Base-by-base conservation (phyloP, 1,284 basidiomycete genomes). In the Fomitopsis palustris region DNA sequence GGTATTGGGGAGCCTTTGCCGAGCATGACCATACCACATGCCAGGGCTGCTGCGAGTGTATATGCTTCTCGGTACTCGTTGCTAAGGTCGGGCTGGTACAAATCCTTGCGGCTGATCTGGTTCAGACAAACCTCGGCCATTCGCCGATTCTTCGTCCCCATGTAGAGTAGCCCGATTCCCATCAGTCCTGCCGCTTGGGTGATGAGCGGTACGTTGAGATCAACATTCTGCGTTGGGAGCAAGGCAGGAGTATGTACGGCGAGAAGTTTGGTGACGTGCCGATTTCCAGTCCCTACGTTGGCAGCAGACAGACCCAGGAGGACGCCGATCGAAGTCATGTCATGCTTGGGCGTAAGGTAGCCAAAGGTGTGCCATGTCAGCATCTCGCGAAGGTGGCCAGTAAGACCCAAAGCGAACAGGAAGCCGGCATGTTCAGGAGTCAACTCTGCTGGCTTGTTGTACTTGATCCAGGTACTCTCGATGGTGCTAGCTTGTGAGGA, bases 11-110 rank as follows among this genome's bases (percentile, higher is more conserved):
- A 84, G 0, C 95, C 95, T 65, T 88, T 90, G 7, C 93, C 95
- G 5, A 99, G 83, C 89, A 98, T 96, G 72, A 97, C 91, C 82
- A 98, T 90, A 0, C 97, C 97, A 69, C 97, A 97, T 0, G 92
- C 88, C 45, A 98, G 82, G 4, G 92, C 93, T 1, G 95, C 89
- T 1, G 93, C 86, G 64, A 95, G 88, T 0, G 95, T 92, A 71
- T 98, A 99, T 0, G 95, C 89, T 70, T 99, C 97, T 35, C 92
- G 84, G 69, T 93, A 85, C 61, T 94, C 92, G 63, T 88, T 88
- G 66, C 86, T 92, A 39, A 90, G 78, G 64, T 97, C 93, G 0
- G 90, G 86, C 58, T 88, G 89, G 3, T 85, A 82, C 23, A 96
- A 82, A 66, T 93, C 88, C 58, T 78, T 81, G 21, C 91, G 82